Conservation (phyloP, 1,284 basidiomycete genomes). For the Cutaneotrichosporon dermatis region DNA sequence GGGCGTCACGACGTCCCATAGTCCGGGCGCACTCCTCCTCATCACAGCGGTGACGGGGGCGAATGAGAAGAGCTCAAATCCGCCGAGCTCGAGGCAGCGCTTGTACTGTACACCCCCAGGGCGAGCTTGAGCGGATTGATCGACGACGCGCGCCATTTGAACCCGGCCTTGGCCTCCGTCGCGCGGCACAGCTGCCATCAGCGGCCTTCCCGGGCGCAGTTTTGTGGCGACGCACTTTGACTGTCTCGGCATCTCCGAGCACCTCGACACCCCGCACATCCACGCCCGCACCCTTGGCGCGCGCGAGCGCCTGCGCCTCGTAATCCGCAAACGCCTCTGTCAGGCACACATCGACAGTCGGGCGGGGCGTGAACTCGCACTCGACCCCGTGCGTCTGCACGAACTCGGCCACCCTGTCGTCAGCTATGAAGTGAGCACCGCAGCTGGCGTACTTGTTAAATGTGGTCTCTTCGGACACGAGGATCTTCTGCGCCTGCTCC, state of each 20-base stretch:
- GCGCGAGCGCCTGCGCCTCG: constrained; percentile 17
- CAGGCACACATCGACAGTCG: constrained; percentile 35
- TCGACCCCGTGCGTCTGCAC: constrained; percentile 29
- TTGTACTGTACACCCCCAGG: constrained; percentile 28
- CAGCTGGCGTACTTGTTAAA: background rate
- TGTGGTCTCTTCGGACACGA: constrained; percentile 6
- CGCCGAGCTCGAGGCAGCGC: constrained; percentile 16
- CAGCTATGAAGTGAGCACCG: background rate
- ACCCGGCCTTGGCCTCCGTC: constrained; percentile 23
- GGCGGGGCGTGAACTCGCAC: constrained; percentile 35
- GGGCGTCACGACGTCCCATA: constrained; percentile 30
- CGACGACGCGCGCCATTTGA: constrained; percentile 34
- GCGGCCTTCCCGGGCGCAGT: background rate
- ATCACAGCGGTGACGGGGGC: constrained; percentile 20
- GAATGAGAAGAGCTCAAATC: constrained; percentile 25
- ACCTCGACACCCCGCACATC: constrained; percentile 19
- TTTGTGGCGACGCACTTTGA: constrained; percentile 13
- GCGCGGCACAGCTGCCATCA: constrained; percentile 15
- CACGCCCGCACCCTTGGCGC: constrained; percentile 21
- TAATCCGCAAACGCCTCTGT: constrained; percentile 31
- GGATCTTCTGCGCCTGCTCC: constrained; percentile 21
- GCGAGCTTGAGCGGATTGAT: constrained; percentile 38
- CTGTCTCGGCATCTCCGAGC: constrained; percentile 11
- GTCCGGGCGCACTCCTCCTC: constrained; percentile 11
- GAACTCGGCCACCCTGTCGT: constrained; percentile 20